Evolutionary conservation across 306 rosid species (phyloP), one percentile per base, ranked within the genome.

Genomic region (Ammopiptanthus mongolicus): DNA sequence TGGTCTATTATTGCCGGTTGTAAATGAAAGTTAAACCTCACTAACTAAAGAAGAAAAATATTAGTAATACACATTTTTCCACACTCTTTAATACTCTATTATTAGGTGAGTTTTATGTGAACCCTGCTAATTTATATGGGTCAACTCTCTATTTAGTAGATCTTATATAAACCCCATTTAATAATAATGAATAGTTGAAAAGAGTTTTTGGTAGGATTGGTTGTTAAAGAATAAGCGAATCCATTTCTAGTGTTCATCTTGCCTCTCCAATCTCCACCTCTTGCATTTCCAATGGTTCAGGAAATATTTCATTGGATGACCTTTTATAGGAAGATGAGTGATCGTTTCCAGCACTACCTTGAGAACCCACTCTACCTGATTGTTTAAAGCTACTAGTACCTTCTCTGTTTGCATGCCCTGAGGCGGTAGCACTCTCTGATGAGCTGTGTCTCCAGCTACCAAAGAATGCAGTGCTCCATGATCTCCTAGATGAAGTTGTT

Each of bases 401-500:
- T 51, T 88, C 98, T 69, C 53, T 91, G 78, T 70, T 89, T 44
- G 84, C 13, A 56, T 75, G 44, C 71, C 82, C 44, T 23, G 84
- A 31, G 17, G 73, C 86, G 13, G 83, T 66, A 17, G 85, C 87
- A 71, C 81, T 79, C 46, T 88, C 98, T 34, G 94, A 92, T 60
- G 98, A 92, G 75, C 91, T 96, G 28, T 92, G 93, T 69, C 87
- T 82, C 98, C 99, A 92, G 84, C 99, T 96, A 60, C 92, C 96
- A 55, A 90, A 86, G 80, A 91, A 86, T 18, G 88, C 92, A 28
- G 91, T 56, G 76, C 90, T 88, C 99, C 99, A 96, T 53, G 98
- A 90, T 79, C 84, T 79, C 65, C 90, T 86, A n/a, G 98, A 91
- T 4, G 98, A 94, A 44, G 87, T 83, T 33, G 97, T 84, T 68